Conservation (phyloP, 2,329 filamentous ascomycete genomes). For the Hymenoscyphus fructigenus region DNA sequence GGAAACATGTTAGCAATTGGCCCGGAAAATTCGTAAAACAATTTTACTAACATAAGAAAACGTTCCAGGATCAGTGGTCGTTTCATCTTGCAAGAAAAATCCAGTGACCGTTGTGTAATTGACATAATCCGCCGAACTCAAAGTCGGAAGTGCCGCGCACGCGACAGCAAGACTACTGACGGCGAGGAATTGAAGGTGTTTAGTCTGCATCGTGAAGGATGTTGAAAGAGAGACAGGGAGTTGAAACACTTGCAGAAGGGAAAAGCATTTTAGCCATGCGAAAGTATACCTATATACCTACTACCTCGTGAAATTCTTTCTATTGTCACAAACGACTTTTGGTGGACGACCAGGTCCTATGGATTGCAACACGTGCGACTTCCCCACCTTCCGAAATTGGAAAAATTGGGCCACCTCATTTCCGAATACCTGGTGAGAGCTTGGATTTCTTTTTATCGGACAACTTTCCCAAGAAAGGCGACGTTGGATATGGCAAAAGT, state of each 20-base stretch:
- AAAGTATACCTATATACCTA: constrained; percentile 1
- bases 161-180: constrained; percentile 7
- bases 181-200: neutral
- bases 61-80: constrained; percentile 50
- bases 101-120: constrained; percentile 60
- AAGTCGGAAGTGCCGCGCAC: constrained; percentile 3
- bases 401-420: neutral
- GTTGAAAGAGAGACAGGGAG: neutral
- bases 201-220: constrained; percentile 6
- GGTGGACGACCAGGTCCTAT: no score
- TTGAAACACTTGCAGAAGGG: constrained; percentile 5
- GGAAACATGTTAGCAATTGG: constrained; percentile 10
- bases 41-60: constrained; percentile 61
- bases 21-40: constrained; percentile 1
- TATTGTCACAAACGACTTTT: neutral
- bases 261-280: neutral
- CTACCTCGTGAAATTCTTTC: neutral
- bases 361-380: constrained; percentile 4
- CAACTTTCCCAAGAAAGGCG: neutral
- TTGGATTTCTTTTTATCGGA: neutral
- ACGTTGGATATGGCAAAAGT: no score
- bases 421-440: neutral
- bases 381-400: constrained; percentile 10
- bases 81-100: constrained; percentile 64
- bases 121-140: constrained; percentile 40